Conservation (phyloP, 1,284 basidiomycete species). For the Cerioporus squamosus region DNA sequence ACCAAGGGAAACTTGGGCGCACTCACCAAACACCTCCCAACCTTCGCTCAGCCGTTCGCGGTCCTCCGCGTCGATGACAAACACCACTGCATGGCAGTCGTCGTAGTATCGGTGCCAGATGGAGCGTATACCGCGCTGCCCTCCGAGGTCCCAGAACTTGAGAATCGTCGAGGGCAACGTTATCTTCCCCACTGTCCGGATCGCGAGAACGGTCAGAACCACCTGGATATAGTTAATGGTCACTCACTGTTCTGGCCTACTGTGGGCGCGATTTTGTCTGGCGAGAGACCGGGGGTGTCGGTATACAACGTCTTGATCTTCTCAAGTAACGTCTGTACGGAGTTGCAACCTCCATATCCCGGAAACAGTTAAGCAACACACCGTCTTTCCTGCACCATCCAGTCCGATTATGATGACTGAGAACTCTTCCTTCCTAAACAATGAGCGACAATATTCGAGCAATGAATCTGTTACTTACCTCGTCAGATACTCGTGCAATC, state of each 20-base stretch:
- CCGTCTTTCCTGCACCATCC: conserved; percentile 91
- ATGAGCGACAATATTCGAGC: conserved; percentile 30
- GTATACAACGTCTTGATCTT: conserved; percentile 93
- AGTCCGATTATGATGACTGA: conserved; percentile 92
- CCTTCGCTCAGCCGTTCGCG: conserved; percentile 84
- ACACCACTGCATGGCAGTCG: conserved; percentile 93
- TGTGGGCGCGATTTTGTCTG: conserved; percentile 92
- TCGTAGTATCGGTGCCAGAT: conserved; percentile 96
- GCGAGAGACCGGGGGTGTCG: conserved; percentile 79
- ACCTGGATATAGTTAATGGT: not conserved
- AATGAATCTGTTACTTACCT: conserved; percentile 54
- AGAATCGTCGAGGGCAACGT: conserved; percentile 89
- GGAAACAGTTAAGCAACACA: conserved; percentile 38
- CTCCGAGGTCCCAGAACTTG: conserved; percentile 94
- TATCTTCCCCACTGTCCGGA: conserved; percentile 81
- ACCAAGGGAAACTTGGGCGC: conserved; percentile 49
- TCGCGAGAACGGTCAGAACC: not conserved
- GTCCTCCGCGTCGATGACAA: conserved; percentile 90
- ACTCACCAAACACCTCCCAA: conserved; percentile 92
- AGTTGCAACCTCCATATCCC: not conserved
- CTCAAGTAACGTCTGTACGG: conserved; percentile 80
- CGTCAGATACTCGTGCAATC: conserved; percentile 87
- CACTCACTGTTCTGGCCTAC: conserved; percentile 91
- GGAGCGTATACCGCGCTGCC: conserved; percentile 87
- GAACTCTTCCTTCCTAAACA: conserved; percentile 85